A percentile compares a stretch with the other conserved stretches of the same genome.
Evolutionary conservation across 495 filamentous ascomycete genomes (phyloP).

Genomic region (Tuber magnatum): DNA sequence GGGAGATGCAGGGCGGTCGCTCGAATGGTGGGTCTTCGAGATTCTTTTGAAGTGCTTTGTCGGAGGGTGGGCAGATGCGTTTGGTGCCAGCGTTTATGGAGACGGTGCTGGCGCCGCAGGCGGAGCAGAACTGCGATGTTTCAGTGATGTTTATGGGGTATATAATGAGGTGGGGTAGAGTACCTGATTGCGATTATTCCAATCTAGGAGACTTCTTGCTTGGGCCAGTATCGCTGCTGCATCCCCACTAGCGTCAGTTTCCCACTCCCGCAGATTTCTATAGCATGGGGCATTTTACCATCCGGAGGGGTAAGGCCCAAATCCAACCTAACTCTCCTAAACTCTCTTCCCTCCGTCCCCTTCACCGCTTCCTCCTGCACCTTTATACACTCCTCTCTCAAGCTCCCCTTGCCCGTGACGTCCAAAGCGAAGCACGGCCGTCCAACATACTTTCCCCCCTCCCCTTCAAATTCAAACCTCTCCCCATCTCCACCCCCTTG

Average conservation of each 20-base stretch:
- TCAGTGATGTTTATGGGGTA: constrained; percentile 44
- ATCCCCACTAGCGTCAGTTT: constrained; percentile 11
- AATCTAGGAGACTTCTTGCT: constrained; percentile 80
- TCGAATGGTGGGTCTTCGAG: constrained; percentile 38
- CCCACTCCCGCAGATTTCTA: constrained; percentile 12
- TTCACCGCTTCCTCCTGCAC: constrained; percentile 55
- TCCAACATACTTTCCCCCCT: constrained; percentile 53
- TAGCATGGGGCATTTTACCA: constrained; percentile 46
- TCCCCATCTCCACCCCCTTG: constrained; percentile 38
- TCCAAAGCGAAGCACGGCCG: constrained; percentile 83
- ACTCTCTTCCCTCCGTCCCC: constrained; percentile 53
- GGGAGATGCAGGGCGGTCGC: constrained; percentile 66
- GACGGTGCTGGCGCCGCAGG: constrained; percentile 75
- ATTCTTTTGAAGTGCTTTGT: constrained; percentile 48
- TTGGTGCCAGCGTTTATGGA: constrained; percentile 86
- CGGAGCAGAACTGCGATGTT: constrained; percentile 61
- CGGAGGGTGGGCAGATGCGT: constrained; percentile 75
- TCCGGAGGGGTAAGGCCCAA: constrained; percentile 53
- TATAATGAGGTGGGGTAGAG: constrained; percentile 73
- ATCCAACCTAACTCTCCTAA: constrained; percentile 54
- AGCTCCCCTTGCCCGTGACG: constrained; percentile 63
- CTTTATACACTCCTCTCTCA: constrained; percentile 47
- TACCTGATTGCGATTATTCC: constrained; percentile 82
- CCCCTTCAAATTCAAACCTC: constrained; percentile 16
- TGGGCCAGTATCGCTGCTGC: constrained; percentile 86